Evolutionary conservation across 1,284 basidiomycete genomes (phyloP).

Genomic region (Puccinia polysora): DNA sequence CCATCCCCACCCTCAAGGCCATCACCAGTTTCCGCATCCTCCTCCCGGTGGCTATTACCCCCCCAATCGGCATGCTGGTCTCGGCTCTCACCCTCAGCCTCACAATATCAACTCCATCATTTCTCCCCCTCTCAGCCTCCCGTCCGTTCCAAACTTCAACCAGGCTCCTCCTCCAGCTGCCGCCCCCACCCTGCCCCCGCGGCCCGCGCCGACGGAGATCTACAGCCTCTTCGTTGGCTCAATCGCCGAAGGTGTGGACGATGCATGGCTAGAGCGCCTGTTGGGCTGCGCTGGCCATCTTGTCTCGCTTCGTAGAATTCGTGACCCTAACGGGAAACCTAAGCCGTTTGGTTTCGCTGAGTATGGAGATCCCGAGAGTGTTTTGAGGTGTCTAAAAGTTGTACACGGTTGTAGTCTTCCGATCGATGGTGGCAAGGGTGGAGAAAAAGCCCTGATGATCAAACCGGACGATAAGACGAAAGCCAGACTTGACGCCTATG

Average conservation of each 20-base stretch:
- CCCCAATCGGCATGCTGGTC: constrained; percentile 38
- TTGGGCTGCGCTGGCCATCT: constrained; percentile 50
- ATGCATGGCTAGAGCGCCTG: constrained; percentile 50
- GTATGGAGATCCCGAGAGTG: constrained; percentile 51
- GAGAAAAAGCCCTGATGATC: constrained; percentile 46
- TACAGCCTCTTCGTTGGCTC: constrained; percentile 51
- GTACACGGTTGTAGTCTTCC: constrained; percentile 48
- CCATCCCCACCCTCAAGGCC: constrained; percentile 21
- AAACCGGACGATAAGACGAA: constrained; percentile 52
- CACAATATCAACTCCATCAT: constrained; percentile 28
- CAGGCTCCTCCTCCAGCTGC: constrained; percentile 1
- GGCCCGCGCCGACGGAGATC: constrained; percentile 46
- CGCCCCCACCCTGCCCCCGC: constrained; percentile 12
- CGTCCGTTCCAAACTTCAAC: constrained; percentile 1
- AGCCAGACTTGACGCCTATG: constrained; percentile 50
- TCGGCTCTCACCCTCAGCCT: constrained; percentile 38
- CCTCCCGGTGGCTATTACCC: constrained; percentile 32
- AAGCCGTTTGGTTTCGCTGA: constrained; percentile 52
- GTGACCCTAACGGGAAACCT: constrained; percentile 46
- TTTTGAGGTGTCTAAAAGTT: constrained; percentile 50
- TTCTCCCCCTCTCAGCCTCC: constrained; percentile 19
- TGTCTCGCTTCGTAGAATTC: constrained; percentile 48
- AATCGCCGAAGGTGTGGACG: constrained; percentile 50
- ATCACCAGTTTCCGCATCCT: constrained; percentile 22
- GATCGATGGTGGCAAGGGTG: constrained; percentile 46